Evolutionary conservation across 768 basidiomycete genomes (phyloP).

Genomic region (Auriculariales sp.): DNA sequence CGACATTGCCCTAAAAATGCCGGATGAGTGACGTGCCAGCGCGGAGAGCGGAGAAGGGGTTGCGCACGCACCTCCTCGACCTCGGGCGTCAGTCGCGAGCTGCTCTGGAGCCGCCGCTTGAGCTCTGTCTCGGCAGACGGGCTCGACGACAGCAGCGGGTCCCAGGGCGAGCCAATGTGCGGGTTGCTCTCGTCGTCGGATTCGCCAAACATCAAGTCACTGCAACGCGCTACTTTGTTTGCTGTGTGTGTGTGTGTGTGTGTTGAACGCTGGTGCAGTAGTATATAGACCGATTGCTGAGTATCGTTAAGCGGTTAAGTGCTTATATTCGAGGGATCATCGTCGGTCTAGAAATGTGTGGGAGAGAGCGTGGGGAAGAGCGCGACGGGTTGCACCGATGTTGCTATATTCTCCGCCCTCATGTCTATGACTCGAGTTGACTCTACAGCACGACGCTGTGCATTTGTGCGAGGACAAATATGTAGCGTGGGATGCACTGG

Average conservation of each 20-base stretch:
- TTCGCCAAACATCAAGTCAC: slow-evolving; percentile 58
- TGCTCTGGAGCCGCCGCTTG: slow-evolving; percentile 14
- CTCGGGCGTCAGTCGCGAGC: slow-evolving; percentile 33
- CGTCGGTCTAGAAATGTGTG: slow-evolving; percentile 9
- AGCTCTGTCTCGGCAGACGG: slow-evolving; percentile 19
- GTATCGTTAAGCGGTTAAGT: slow-evolving; percentile 8
- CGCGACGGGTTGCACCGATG: no score
- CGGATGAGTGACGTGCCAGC: background rate
- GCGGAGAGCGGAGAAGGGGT: background rate
- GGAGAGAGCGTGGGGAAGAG: no score
- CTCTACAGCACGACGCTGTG: no score
- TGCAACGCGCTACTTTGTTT: background rate
- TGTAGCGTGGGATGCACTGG: no score
- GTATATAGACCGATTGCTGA: slow-evolving; percentile 6
- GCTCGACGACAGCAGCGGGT: slow-evolving; percentile 47
- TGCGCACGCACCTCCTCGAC: slow-evolving; percentile 37
- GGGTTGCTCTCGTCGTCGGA: slow-evolving; percentile 60
- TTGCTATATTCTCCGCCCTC: no score
- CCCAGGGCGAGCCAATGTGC: slow-evolving; percentile 72
- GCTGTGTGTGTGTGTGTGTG: slow-evolving; percentile 1
- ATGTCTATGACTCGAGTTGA: no score
- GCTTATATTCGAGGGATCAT: slow-evolving; percentile 48
- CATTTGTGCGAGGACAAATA: no score
- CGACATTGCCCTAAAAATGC: slow-evolving; percentile 58
- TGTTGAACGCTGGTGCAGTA: slow-evolving; percentile 6